Conservation (phyloP, 768 basidiomycete species). For the Xerocomellus dryophilus region DNA sequence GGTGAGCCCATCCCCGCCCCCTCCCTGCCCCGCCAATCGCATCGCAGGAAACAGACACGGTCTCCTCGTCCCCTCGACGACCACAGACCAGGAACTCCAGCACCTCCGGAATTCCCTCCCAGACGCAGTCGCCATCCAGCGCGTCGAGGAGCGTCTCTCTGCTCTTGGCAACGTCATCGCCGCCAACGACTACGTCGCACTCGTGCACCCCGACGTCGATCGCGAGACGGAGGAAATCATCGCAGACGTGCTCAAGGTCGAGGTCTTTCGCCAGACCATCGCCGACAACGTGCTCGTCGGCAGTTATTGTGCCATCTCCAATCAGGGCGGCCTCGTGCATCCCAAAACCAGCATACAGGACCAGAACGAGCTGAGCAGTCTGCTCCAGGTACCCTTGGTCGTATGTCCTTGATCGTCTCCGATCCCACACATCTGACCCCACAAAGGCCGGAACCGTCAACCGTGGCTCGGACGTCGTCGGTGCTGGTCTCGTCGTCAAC, state of each 20-base stretch:
- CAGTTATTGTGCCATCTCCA: slow-evolving; percentile 91
- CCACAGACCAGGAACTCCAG: slow-evolving; percentile 97
- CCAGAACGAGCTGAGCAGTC: slow-evolving; percentile 92
- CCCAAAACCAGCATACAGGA: slow-evolving; percentile 96
- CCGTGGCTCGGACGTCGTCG: slow-evolving; percentile 96
- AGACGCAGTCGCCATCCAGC: slow-evolving; percentile 88
- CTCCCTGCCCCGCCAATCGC: neutral
- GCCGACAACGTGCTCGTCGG: slow-evolving; percentile 97
- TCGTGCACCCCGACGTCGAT: slow-evolving; percentile 97
- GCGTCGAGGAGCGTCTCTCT: slow-evolving; percentile 94
- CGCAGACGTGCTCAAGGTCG: slow-evolving; percentile 97
- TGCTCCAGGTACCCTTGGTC: slow-evolving; percentile 92
- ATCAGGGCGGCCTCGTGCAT: slow-evolving; percentile 97
- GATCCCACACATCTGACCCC: neutral
- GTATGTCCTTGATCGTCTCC: slow-evolving; percentile 46
- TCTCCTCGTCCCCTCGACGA: slow-evolving; percentile 90
- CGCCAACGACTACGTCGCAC: slow-evolving; percentile 97
- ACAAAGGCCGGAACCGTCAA: slow-evolving; percentile 94
- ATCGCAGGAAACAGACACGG: slow-evolving; percentile 88
- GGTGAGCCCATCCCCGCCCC: slow-evolving; percentile 42
- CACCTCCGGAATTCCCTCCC: slow-evolving; percentile 95
- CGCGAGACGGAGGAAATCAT: slow-evolving; percentile 99
- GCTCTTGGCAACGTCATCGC: slow-evolving; percentile 98
- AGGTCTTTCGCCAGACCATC: slow-evolving; percentile 96
- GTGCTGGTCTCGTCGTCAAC: slow-evolving; percentile 96